Conservation (phyloP, 768 basidiomycete genomes). For the Boletus patriciae region DNA sequence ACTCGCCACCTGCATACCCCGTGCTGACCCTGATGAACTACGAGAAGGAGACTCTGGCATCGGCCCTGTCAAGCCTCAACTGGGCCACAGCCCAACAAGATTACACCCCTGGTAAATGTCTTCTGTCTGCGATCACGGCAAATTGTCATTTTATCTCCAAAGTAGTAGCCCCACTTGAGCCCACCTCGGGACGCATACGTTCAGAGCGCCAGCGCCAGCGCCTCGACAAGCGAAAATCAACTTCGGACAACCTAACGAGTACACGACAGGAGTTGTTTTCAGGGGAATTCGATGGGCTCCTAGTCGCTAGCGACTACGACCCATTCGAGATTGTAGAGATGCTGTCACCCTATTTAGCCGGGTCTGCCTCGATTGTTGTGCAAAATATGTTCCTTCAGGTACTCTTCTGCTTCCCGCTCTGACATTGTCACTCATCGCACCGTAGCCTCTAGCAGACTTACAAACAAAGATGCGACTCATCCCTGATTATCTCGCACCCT, state of each 20-base stretch:
- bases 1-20: constrained; percentile 91
- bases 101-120: constrained; percentile 59
- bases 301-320: constrained; percentile 84
- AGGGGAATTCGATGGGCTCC: constrained; percentile 89
- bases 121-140: background rate
- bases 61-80: constrained; percentile 70
- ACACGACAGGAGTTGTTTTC: constrained; percentile 79
- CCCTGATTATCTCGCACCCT: constrained; percentile 72
- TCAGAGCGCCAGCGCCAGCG: constrained; percentile 73
- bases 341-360: constrained; percentile 73
- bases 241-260: constrained; percentile 57
- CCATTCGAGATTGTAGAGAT: constrained; percentile 75
- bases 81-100: constrained; percentile 88
- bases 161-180: constrained; percentile 63
- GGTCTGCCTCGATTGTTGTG: constrained; percentile 84
- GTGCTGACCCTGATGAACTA: constrained; percentile 88
- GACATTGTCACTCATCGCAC: constrained; percentile 7
- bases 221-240: constrained; percentile 73
- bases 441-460: constrained; percentile 71
- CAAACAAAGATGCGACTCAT: constrained; percentile 67
- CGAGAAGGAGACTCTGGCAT: constrained; percentile 47
- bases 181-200: constrained; percentile 55
- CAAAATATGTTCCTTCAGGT: constrained; percentile 84
- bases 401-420: constrained; percentile 7
- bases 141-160: constrained; percentile 4